Evolutionary conservation across 73 alveolate species (phyloP).

Genomic region (Vitrella brassicaformis): DNA sequence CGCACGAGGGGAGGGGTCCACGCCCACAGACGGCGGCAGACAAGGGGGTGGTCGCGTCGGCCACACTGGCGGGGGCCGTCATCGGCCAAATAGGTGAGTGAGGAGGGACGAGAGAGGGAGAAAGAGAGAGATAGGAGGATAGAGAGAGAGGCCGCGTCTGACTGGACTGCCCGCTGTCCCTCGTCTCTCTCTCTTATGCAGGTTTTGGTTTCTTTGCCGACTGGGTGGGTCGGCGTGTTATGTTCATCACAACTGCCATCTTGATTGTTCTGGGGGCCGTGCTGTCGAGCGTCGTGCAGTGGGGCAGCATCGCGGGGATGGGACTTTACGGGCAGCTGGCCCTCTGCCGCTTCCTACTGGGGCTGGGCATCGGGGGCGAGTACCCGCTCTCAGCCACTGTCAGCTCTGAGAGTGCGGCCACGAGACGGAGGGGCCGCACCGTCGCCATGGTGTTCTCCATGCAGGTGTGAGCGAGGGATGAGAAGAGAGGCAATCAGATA

Average conservation of each 20-base stretch:
- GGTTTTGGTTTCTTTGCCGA: constrained; percentile 27
- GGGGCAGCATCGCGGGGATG: constrained; percentile 17
- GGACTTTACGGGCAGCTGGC: no score
- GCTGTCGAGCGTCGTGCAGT: constrained; percentile 8
- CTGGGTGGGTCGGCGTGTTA: constrained; percentile 11
- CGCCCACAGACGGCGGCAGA: background rate
- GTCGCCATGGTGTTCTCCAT: constrained; percentile 43
- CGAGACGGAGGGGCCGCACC: constrained; percentile 40
- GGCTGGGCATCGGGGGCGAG: constrained; percentile 42
- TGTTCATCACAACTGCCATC: constrained; percentile 9
- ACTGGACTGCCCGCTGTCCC: no score
- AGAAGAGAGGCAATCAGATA: background rate
- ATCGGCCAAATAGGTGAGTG: constrained; percentile 22
- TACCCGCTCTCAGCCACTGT: constrained; percentile 31
- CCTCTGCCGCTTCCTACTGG: constrained; percentile 28
- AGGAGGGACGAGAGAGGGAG: no score
- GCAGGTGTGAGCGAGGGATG: constrained; percentile 15
- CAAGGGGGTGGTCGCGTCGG: constrained; percentile 2
- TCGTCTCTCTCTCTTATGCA: no score
- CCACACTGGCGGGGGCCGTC: constrained; percentile 22
- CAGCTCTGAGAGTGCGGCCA: constrained; percentile 13
- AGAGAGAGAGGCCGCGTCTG: no score
- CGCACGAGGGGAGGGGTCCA: constrained; percentile 3
- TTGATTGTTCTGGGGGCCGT: constrained; percentile 4
- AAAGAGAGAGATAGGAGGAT: no score